A percentile compares a stretch with the other conserved stretches of the same genome.
Evolutionary conservation across 2,329 filamentous ascomycete species (phyloP).

Genomic region (Botrytis fragariae): DNA sequence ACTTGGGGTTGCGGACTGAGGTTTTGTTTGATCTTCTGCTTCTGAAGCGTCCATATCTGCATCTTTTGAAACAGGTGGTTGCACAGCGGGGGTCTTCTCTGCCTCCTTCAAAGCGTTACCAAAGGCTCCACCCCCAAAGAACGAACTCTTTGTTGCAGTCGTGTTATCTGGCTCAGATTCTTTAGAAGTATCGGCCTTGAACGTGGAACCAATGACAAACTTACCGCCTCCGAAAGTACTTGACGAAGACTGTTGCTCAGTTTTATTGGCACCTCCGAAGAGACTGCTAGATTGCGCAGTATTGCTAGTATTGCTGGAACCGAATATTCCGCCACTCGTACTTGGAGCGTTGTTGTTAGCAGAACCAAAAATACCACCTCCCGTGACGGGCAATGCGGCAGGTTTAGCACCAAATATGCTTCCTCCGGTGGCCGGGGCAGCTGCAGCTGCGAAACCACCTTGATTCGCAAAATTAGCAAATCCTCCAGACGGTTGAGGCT

Average conservation of each 20-base stretch:
- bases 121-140: conserved; percentile 61
- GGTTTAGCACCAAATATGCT: conserved; percentile 36
- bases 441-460: conserved; percentile 50
- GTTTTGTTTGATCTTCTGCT: conserved; percentile 21
- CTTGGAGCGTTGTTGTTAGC: conserved; percentile 27
- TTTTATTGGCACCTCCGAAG: conserved; percentile 42
- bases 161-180: conserved; percentile 55
- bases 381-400: conserved; percentile 23
- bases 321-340: conserved; percentile 37
- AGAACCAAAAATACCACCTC: conserved; percentile 11
- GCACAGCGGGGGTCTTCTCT: conserved; percentile 37
- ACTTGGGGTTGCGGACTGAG: conserved; percentile 28
- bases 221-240: conserved; percentile 24
- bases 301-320: conserved; percentile 27
- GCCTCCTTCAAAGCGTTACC: conserved; percentile 54
- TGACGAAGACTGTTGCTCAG: conserved; percentile 33
- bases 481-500: conserved; percentile 43
- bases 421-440: conserved; percentile 36
- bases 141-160: conserved; percentile 44
- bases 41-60: conserved; percentile 48
- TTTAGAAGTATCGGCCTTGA: conserved; percentile 50
- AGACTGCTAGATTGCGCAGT: conserved; percentile 18
- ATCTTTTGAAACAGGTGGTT: conserved; percentile 44
- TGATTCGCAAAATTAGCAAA: conserved; percentile 55
- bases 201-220: conserved; percentile 38